phyloP scores from a whole-genome alignment of 169 alveolate species.

The Hepatocystis sp. region DNA sequence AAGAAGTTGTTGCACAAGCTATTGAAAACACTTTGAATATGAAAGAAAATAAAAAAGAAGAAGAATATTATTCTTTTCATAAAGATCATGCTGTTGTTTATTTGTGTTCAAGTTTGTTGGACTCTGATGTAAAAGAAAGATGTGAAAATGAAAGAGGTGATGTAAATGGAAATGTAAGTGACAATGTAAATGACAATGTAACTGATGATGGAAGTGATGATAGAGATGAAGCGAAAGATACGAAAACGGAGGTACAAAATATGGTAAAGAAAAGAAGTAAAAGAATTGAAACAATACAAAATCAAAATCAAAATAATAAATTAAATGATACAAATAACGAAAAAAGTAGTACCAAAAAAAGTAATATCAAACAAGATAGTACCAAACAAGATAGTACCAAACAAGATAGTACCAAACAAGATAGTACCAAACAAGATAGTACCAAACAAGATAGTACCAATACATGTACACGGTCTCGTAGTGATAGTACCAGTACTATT shows the following conservation, averaged over 20 bases:
- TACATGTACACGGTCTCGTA: no score
- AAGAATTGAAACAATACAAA: conserved; percentile 11
- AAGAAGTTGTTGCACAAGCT: conserved; percentile 21
- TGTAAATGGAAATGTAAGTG: background rate
- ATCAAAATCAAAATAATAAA: no score
- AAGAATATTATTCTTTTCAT: conserved; percentile 44
- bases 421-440: no score
- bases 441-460: no score
- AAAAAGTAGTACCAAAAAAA: no score
- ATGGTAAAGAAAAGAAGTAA: background rate
- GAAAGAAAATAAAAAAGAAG: conserved; percentile 24
- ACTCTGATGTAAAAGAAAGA: background rate
- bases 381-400: no score
- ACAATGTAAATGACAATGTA: background rate
- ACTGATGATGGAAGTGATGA: conserved; percentile 7
- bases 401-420: no score
- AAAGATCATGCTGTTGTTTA: conserved; percentile 51
- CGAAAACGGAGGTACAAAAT: background rate
- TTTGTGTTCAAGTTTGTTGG: conserved; percentile 42
- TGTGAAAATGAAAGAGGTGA: background rate
- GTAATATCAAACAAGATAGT: no score
- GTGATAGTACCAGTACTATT: no score
- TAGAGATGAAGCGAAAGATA: background rate
- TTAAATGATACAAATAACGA: no score
- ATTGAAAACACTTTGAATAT: conserved; percentile 30